Conservation (phyloP, 108 stramenopile species). For the Thalassiosira profunda region DNA sequence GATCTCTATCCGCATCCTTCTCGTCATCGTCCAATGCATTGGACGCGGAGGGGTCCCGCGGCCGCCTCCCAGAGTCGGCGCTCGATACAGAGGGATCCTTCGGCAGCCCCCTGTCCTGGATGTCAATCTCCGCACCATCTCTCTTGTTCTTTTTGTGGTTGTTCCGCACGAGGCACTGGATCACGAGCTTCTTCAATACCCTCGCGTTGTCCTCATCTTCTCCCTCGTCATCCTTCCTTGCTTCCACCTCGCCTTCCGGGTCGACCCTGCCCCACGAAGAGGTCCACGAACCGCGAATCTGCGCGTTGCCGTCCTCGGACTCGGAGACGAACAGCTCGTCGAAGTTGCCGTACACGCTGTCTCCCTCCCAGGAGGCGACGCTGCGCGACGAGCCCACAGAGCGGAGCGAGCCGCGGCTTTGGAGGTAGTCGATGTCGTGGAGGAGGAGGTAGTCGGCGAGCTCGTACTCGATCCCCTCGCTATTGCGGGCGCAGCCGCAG, state of each 20-base stretch:
- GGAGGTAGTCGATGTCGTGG: background rate
- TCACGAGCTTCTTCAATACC: background rate
- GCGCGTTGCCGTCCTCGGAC: background rate
- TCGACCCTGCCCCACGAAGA: background rate
- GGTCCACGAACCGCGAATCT: background rate
- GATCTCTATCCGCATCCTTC: too few relatives aligned
- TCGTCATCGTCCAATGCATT: too few relatives aligned
- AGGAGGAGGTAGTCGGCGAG: background rate
- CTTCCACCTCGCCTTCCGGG: too few relatives aligned
- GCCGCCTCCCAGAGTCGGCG: too few relatives aligned
- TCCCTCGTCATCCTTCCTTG: background rate
- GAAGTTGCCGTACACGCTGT: background rate
- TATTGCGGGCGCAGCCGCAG: too few relatives aligned
- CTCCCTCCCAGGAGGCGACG: too few relatives aligned
- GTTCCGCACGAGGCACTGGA: background rate
- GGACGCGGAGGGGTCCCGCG: too few relatives aligned
- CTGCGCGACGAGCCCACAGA: too few relatives aligned
- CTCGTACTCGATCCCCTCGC: background rate
- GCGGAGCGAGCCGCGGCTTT: too few relatives aligned
- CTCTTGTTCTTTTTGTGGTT: background rate
- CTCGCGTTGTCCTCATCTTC: background rate
- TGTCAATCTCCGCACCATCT: background rate
- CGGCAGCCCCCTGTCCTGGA: background rate
- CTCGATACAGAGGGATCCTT: background rate
- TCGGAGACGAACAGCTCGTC: background rate